Evolutionary conservation across 2,329 filamentous ascomycete genomes (phyloP), one percentile per base, ranked within the genome.

Genomic region (Huntiella decipiens): DNA sequence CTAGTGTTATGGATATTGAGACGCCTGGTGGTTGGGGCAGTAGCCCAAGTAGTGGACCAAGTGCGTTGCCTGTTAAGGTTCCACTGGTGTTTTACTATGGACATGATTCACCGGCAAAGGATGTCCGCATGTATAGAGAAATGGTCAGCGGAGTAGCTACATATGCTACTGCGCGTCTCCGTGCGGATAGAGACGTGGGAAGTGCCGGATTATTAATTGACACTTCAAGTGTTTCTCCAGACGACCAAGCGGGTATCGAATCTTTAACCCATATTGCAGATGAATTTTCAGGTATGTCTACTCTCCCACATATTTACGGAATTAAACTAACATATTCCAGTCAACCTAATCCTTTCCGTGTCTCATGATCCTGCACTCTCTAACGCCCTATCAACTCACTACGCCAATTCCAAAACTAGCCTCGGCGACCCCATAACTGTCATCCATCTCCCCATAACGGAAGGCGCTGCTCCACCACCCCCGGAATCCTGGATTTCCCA

Each of bases 21-120:
- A 66, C 69, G 2, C 82, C 88, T 55, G 79, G 85, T 51, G 84
- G 82, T 15, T 95, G 86, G 78, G 91, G 91, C 7, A 84, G 74
- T 53, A 87, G 84, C 54, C 87, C 88, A 0, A 93, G 87, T 55
- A 92, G 82, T 53, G 91, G 88, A 0, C 87, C 91, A 0, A 91
- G 81, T 54, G 74, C 78, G 1, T 77, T 93, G 13, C 87, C 88
- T 0, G 84, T 94, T 44, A 96, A 95, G 66, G 68, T 94, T 54
- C 91, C 91, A 4, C 65, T 98, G 45, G 85, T 88, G 22, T 93
- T 94, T 58, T 84, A 86, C 61, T 93, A 83, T 59, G 88, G 91
- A 12, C 67, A 81, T 51, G 69, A 74, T 44, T 76, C 69, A 51
- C 73, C 84, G 1, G 79, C 85, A 53, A 81, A 85, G 43, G 81